Percentiles rank a stretch among this genome's conserved stretches.
These are phyloP conservation scores for Epichloe gansuensis DNA, from an alignment of 2,329 filamentous ascomycete genomes.

Conservation along the genomic window DNA sequence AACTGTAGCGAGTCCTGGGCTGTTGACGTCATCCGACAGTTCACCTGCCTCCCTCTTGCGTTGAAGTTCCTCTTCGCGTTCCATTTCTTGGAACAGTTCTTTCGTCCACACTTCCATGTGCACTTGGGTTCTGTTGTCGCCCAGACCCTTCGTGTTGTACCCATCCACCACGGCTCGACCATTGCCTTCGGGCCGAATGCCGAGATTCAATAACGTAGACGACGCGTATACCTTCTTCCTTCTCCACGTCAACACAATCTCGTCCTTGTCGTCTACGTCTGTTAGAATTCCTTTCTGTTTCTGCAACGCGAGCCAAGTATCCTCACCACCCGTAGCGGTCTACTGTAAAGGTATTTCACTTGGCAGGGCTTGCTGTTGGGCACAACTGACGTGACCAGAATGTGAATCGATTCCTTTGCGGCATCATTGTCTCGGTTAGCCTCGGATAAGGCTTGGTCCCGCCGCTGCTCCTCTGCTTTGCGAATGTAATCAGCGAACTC, in stretches of 20 bases:
- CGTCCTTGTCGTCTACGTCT: constrained; percentile 29
- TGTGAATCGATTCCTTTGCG: constrained; percentile 16
- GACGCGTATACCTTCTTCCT: constrained; percentile 59
- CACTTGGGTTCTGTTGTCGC: constrained; percentile 44
- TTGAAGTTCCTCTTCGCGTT: constrained; percentile 35
- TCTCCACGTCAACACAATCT: constrained; percentile 70
- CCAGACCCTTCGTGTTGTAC: constrained; percentile 30
- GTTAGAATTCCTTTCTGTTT: constrained; percentile 25
- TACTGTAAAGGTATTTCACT: constrained; percentile 53
- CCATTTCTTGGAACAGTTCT: constrained; percentile 41
- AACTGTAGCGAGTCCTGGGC: constrained; percentile 12
- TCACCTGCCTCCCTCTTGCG: constrained; percentile 31
- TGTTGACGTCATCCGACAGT: constrained; percentile 20
- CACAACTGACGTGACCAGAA: constrained; percentile 50
- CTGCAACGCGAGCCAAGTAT: constrained; percentile 58
- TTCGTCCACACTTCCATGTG: constrained; percentile 68
- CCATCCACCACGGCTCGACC: constrained; percentile 30
- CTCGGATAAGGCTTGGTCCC: constrained; percentile 13
- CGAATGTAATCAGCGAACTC: constrained; percentile 34
- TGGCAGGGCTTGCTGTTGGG: constrained; percentile 42
- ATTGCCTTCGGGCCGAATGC: constrained; percentile 35
- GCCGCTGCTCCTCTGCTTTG: constrained; percentile 24
- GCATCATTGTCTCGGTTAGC: constrained; percentile 7
- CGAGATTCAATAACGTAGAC: constrained; percentile 60
- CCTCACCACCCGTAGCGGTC: constrained; percentile 55